Conservation (phyloP, 495 filamentous ascomycete genomes). For the Xylaria curta region DNA sequence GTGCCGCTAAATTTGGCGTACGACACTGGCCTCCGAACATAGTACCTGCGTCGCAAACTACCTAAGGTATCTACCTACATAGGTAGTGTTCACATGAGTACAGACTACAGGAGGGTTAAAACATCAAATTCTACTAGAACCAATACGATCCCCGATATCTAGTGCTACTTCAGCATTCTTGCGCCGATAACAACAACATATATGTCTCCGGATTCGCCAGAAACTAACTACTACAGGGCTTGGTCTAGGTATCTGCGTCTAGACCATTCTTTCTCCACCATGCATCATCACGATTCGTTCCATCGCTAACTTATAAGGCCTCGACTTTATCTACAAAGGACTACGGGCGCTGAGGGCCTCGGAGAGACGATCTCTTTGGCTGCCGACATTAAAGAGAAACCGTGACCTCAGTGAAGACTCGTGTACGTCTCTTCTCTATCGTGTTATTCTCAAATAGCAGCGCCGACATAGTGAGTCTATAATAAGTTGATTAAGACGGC, state of each 20-base stretch:
- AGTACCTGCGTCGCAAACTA: background rate
- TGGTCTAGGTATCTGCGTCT: background rate
- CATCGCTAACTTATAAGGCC: background rate
- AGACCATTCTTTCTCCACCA: background rate
- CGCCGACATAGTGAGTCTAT: background rate
- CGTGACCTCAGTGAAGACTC: background rate
- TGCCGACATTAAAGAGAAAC: background rate
- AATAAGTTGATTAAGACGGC: too few species aligned
- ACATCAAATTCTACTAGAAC: background rate
- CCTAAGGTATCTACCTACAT: too few species aligned
- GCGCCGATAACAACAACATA: background rate
- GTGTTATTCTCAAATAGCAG: background rate
- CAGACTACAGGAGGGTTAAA: too few species aligned
- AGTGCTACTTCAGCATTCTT: background rate
- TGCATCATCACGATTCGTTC: background rate
- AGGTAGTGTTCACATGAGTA: background rate
- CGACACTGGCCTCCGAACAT: background rate
- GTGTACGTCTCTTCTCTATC: background rate
- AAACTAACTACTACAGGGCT: background rate
- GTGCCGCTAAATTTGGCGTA: background rate
- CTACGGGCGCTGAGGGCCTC: background rate
- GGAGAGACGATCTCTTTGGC: background rate
- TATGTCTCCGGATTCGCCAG: background rate
- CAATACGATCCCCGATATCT: background rate
- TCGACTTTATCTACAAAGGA: background rate